These are phyloP conservation scores for Hypoxylon sp. DNA, from an alignment of 2,329 filamentous ascomycete genomes.

Conservation along the genomic window DNA sequence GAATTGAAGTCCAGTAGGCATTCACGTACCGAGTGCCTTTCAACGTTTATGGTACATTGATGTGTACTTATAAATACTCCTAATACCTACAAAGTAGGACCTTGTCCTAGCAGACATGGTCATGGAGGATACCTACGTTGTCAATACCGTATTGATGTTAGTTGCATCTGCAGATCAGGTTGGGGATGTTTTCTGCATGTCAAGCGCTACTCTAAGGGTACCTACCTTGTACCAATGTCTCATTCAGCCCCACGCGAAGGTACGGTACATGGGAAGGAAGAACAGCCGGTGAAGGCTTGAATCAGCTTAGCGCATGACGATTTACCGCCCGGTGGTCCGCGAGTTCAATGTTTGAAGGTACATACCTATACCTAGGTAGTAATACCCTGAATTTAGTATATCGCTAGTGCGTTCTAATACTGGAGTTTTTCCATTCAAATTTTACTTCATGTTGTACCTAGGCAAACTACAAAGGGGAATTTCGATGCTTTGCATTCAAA, in stretches of 20 bases:
- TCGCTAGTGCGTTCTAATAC: slow-evolving; percentile 6
- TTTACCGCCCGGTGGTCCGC: slow-evolving; percentile 26
- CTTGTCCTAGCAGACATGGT: not conserved
- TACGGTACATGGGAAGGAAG: slow-evolving; percentile 3
- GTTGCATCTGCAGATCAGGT: slow-evolving; percentile 30
- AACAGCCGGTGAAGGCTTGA: slow-evolving; percentile 8
- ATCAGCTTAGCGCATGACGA: slow-evolving; percentile 27
- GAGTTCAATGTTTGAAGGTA: slow-evolving; percentile 5
- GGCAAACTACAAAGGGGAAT: not conserved
- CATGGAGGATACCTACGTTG: slow-evolving; percentile 1
- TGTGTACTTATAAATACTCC: not conserved
- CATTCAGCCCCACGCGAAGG: slow-evolving; percentile 16
- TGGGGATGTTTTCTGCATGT: slow-evolving; percentile 30
- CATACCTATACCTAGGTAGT: not conserved
- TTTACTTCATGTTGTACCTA: not conserved
- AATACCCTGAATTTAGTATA: slow-evolving; percentile 14
- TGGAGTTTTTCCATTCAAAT: slow-evolving; percentile 9
- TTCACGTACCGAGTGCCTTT: slow-evolving; percentile 1
- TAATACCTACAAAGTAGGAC: slow-evolving; percentile 8
- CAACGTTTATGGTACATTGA: not conserved
- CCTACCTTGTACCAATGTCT: not conserved
- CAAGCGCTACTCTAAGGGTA: slow-evolving; percentile 17
- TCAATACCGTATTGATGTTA: slow-evolving; percentile 11
- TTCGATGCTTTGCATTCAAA: slow-evolving; percentile 2
- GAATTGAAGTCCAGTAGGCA: not conserved